phyloP scores from a whole-genome alignment of 768 basidiomycete genomes.

The Calocybe cyanea region DNA sequence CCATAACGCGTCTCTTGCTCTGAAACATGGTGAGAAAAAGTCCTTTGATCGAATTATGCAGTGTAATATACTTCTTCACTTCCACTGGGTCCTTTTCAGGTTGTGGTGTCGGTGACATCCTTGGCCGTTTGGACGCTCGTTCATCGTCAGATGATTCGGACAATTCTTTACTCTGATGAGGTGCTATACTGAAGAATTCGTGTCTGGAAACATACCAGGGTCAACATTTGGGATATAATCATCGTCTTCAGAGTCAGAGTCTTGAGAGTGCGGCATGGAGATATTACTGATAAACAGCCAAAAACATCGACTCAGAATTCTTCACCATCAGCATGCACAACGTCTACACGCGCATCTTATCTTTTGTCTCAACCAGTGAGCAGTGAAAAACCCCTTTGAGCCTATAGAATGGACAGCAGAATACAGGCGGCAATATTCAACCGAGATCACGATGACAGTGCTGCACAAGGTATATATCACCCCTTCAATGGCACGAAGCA shows the following conservation, averaged over 20 bases:
- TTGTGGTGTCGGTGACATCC: conserved; percentile 21
- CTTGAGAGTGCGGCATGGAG: conserved; percentile 8
- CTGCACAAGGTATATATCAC: no score
- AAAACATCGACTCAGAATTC: no score
- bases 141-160: conserved; percentile 38
- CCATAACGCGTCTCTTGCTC: conserved; percentile 66
- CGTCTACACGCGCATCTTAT: no score
- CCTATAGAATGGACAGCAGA: no score
- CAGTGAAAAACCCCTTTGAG: no score
- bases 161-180: conserved; percentile 18
- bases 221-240: conserved; percentile 61
- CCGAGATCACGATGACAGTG: no score
- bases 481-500: no score
- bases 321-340: no score
- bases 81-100: conserved; percentile 32
- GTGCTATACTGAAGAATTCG: neutral
- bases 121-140: conserved; percentile 30
- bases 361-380: no score
- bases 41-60: conserved; percentile 7
- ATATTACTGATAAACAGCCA: no score
- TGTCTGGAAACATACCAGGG: conserved; percentile 24
- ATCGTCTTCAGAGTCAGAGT: conserved; percentile 66
- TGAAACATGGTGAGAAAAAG: conserved; percentile 29
- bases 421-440: no score
- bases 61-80: conserved; percentile 39